Conservation (phyloP, 169 alveolate species). For the Plasmodium gaboni region DNA sequence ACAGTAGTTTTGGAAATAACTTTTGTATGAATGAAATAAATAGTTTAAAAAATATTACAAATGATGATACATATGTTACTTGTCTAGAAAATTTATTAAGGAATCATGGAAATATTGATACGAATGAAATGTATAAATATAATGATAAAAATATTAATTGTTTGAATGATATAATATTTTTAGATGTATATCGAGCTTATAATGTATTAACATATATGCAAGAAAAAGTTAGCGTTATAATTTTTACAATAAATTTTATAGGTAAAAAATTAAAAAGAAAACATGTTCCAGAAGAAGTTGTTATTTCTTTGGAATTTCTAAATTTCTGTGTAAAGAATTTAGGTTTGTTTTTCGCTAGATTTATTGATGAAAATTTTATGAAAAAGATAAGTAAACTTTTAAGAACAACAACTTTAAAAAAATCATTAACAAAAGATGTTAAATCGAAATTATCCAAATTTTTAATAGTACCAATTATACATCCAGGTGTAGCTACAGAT, state of each 20-base stretch:
- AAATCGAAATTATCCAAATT: constrained; percentile 84
- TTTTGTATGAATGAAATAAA: constrained; percentile 47
- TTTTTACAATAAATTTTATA: constrained; percentile 76
- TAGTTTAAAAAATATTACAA: constrained; percentile 55
- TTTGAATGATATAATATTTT: constrained; percentile 73
- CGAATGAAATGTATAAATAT: constrained; percentile 73
- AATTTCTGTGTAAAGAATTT: constrained; percentile 78
- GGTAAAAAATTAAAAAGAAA: constrained; percentile 83
- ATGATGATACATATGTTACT: constrained; percentile 67
- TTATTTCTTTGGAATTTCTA: constrained; percentile 82
- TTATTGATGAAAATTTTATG: constrained; percentile 84
- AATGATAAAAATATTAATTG: constrained; percentile 74
- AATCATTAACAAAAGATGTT: constrained; percentile 81
- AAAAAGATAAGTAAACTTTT: constrained; percentile 77
- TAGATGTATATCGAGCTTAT: constrained; percentile 77
- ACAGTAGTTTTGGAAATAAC: constrained; percentile 49
- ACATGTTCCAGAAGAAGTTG: constrained; percentile 84
- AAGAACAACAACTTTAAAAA: constrained; percentile 79
- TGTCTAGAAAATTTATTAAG: constrained; percentile 75
- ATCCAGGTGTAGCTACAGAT: constrained; percentile 88
- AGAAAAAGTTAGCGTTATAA: constrained; percentile 55
- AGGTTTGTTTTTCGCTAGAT: constrained; percentile 81
- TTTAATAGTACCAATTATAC: constrained; percentile 81
- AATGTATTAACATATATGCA: constrained; percentile 77
- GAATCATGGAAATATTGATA: constrained; percentile 77